A percentile compares a stretch with the other conserved stretches of the same genome.
phyloP scores from a whole-genome alignment of 192 early-diverging fungal genomes.

The Kappamyces sp. region DNA sequence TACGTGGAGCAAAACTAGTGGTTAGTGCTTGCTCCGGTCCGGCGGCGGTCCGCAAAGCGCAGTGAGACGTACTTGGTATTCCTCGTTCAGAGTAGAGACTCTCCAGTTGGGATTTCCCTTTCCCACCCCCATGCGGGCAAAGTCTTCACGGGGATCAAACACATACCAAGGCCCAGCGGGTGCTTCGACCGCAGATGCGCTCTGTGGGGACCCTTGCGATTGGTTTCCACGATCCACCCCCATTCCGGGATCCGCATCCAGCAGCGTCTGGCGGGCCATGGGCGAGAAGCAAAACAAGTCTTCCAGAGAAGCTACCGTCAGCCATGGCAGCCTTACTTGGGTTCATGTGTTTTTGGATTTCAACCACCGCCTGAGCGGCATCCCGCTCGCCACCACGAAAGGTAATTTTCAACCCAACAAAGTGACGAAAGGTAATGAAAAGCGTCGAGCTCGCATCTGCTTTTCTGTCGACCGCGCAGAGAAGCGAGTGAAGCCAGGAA shows the following conservation, averaged over 20 bases:
- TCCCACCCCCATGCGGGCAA: slow-evolving; percentile 77
- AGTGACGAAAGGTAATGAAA: slow-evolving; percentile 8
- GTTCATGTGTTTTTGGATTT: slow-evolving; percentile 8
- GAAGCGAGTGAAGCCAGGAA: slow-evolving; percentile 2
- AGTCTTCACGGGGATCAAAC: slow-evolving; percentile 75
- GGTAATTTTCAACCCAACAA: slow-evolving; percentile 5
- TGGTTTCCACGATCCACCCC: too few species aligned
- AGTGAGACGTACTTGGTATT: slow-evolving; percentile 54
- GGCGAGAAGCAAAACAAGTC: slow-evolving; percentile 11
- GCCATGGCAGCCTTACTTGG: neutral
- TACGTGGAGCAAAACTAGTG: slow-evolving; percentile 82
- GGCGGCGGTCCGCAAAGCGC: neutral
- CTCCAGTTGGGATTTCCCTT: slow-evolving; percentile 66
- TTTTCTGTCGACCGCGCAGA: slow-evolving; percentile 4
- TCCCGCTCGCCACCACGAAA: slow-evolving; percentile 2
- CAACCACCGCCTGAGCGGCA: neutral
- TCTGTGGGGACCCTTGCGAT: too few species aligned
- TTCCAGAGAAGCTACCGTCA: slow-evolving; percentile 3
- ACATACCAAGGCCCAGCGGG: slow-evolving; percentile 51
- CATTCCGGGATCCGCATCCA: too few species aligned
- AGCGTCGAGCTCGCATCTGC: neutral
- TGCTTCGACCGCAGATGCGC: too few species aligned
- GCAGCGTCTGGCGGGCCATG: too few species aligned
- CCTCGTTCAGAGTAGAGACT: slow-evolving; percentile 64
- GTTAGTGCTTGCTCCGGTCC: slow-evolving; percentile 7